Evolutionary conservation across 1,139 yeast species (phyloP), one percentile per base, ranked within the genome.

Genomic region (Yamadazyma jaroonii): DNA sequence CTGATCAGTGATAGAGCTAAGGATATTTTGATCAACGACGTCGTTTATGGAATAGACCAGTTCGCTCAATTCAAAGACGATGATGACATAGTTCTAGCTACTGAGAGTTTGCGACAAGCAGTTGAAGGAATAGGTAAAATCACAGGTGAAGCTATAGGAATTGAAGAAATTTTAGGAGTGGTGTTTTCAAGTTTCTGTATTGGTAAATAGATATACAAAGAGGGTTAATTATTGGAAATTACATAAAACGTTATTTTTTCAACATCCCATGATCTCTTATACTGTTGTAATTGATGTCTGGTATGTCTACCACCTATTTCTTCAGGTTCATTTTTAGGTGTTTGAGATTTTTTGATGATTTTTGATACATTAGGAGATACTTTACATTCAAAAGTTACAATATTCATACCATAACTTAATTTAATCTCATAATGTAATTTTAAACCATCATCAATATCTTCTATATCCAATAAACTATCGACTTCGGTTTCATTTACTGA

Each of bases 131-230:
- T 92, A 28, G 97, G 97, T 0, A 85, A 82, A 52, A 84, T 92
- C 26, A 89, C 97, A 0, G 98, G 98, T 0, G 84, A 85, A 33
- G 77, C 89, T 0, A 80, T 92, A 10, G 96, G 95, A 0, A 74
- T 90, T 0, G 97, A 92, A 52, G 98, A 92, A 54, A 80, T 94
- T 1, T 64, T 94, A 9, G 97, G 94, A 0, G 92, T 86, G 3
- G 95, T 92, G 0, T 92, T 92, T 56, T 81, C 95, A 5, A 85
- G 80, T 46, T 94, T 92, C 56, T 92, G 98, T 59, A 88, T 92
- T 31, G 98, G 98, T 5, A 92, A 92, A 59, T 31, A 38, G 31
- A 9, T 29, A 29, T 27, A 35, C 14, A 9, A 11, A 25, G n/a
- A n/a, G 15, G 13, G 9, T 32, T 23, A 34, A 25, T 22, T 30